phyloP scores from a whole-genome alignment of 352 stramenopile genomes.

The Blastocystis sp. region DNA sequence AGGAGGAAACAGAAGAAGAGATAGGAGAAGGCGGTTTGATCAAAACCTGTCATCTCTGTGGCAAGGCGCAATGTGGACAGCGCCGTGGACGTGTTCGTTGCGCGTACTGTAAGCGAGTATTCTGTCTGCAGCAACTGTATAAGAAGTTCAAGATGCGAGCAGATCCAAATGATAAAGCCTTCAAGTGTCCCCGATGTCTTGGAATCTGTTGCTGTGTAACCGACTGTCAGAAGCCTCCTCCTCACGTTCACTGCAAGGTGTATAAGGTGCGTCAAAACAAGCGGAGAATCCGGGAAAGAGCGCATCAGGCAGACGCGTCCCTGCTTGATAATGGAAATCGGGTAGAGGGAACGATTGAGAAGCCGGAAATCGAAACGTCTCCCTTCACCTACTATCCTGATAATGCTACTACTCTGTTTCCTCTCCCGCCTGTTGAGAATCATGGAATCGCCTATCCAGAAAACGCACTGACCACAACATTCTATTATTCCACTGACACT shows the following conservation, averaged over 20 bases:
- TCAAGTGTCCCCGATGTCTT: constrained; percentile 55
- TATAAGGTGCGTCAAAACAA: constrained; percentile 56
- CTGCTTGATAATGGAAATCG: too few species aligned
- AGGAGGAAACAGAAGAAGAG: constrained; percentile 7
- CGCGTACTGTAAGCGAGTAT: constrained; percentile 51
- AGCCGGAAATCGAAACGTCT: neutral
- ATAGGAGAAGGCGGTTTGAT: neutral
- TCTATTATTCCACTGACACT: neutral
- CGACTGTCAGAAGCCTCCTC: constrained; percentile 44
- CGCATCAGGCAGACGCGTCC: neutral
- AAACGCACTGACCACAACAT: neutral
- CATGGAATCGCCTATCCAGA: neutral
- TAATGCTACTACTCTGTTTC: neutral
- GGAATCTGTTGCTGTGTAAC: constrained; percentile 55
- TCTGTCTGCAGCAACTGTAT: constrained; percentile 53
- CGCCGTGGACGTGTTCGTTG: constrained; percentile 35
- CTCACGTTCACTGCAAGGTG: constrained; percentile 56
- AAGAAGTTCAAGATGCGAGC: constrained; percentile 51
- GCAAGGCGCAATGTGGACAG: constrained; percentile 54
- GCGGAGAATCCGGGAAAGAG: constrained; percentile 13
- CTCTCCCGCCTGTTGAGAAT: neutral
- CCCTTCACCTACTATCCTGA: neutral
- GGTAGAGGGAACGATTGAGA: neutral
- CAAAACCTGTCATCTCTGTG: constrained; percentile 54
- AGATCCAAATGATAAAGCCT: constrained; percentile 12